Base-by-base conservation (phyloP, 1,139 yeast species). In the Casaregolazyma lundiana region DNA sequence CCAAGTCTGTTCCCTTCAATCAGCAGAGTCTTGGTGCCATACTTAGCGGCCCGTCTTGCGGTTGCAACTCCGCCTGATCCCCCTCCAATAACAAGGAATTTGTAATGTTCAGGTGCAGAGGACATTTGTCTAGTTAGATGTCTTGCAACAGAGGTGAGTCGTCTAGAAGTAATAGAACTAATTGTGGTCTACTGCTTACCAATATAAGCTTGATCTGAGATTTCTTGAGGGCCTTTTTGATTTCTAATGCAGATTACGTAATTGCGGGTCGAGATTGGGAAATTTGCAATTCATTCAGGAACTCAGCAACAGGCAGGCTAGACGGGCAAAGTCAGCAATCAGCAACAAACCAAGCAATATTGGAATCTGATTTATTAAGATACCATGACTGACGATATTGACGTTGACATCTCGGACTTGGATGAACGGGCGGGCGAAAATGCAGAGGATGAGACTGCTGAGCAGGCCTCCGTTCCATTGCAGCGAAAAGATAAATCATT, bases 11-110 rank as follows among this genome's bases (percentile, higher is more conserved):
- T 78, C 35, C 87, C 80, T 67, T 92, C 98, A 49, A 92, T 75
- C 35, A 92, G 64, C 52, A 90, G 73, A 1, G 94, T 84, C 57
- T 88, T 87, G 26, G 94, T 95, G 21, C 98, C 98, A 59, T 89
- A 81, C 41, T 82, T 78, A 43, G 97, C 96, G 9, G 98, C 98
- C 60, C 97, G 80, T 66, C 99, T 81, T 17, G 97, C 95, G 19
- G 95, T 84, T 16, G 98, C 97, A 41, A 92, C 97, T 56, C 99
- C 99, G 45, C 97, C 99, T 35, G 97, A 88, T n/a, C 99, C 99
- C 52, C 98, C 99, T 42, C 99, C 99, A 58, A 92, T 92, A 51
- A 92, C 98, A 48, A 92, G 73, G 64, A 87, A 92, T 60, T 90
- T 89, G 72, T 81, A 92, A 63, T 87, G 92, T 38, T 53, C 49